Evolutionary conservation across 306 rosid genomes (phyloP), one percentile per base, ranked within the genome.

Genomic region (Dalbergia oliveri): DNA sequence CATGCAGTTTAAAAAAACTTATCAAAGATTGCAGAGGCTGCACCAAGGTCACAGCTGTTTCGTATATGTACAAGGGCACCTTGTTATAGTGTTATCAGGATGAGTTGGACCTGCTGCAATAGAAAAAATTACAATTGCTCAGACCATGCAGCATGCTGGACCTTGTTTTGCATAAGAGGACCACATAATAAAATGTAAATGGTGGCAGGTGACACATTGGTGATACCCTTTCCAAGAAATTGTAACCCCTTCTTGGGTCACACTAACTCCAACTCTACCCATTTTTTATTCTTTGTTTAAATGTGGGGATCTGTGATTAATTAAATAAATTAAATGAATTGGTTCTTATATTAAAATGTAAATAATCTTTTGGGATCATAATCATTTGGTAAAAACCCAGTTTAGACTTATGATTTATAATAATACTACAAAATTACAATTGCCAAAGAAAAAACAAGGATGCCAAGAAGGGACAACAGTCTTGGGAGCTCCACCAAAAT

Each of bases 131-230:
- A 4, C 31, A 2, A 2, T 58, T 73, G 23, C 41, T 19, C 13
- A 35, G 37, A 8, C 39, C 44, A 21, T 5, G 33, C 71, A 8
- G 51, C 35, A 64, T 64, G 47, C 11, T 75, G 47, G 59, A 59
- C 69, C 79, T 43, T 75, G 61, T 31, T 61, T 26, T 75, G 61
- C 39, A 37, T 51, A 35, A 34, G 16, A 64, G 74, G 81, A 35
- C 54, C 73, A 51, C 72, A 34, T 12, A 11, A 14, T 33, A 50
- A 16, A 45, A 15, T 44, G 47, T 18, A 47, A 63, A 26, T 6
- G 69, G 49, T 74, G 49, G 75, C 67, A 14, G 53, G 69, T 72
- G 81, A 59, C 56, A 76, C 70, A 84, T 86, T 81, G 79, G 84
- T 45, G 58, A 67, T 68, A 19, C 44, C 16, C 19, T 78, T 58